Base-by-base conservation (phyloP, 768 basidiomycete genomes). In the Calocybe indica region DNA sequence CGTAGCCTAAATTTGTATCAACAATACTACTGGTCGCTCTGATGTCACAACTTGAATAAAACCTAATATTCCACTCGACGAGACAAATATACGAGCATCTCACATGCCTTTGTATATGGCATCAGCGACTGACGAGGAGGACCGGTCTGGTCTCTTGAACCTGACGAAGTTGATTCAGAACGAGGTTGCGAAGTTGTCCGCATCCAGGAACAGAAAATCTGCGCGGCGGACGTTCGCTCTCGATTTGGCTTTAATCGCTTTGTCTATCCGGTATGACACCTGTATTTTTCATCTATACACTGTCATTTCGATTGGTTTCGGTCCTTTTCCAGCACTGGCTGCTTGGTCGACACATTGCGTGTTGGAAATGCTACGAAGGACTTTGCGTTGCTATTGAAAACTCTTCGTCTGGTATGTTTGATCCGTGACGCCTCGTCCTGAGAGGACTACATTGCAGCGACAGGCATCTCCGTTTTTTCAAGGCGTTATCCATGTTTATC, bases 281-380 rank as follows among this genome's bases (percentile, higher is more conserved):
- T 34, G 37, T 9, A 29, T 14, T 38, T 13, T 8, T 46, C 33
- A 38, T 28, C 9, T 35, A 34, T 31, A 13, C 12, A 7, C 10
- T 40, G n/a, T 30, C 43, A 22, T 6, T 38, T 30, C 36, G 38
- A 39, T 46, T 34, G 7, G 34, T 28, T 45, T 28, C 40, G 33
- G 13, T 10, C 43, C 13, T 31, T 28, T 4, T 29, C 29, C 52
- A 76, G 81, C 35, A 61, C 68, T 29, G 75, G 68, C 14, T 79
- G 76, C 58, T 65, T 84, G 3, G 69, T 82, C 15, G 82, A 83
- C 52, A 56, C 65, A 6, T 51, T 80, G 43, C 56, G 56, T 5
- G 64, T 73, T 0, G 49, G 64, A 15, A 55, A 71, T 34, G 67
- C 75, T 1, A 50, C 58, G 2, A 51, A 53, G 4, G 53, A 67